Percentiles rank a stretch among this genome's conserved stretches.
Conservation (phyloP, 352 stramenopile species). For the Globisporangium ultimum region DNA sequence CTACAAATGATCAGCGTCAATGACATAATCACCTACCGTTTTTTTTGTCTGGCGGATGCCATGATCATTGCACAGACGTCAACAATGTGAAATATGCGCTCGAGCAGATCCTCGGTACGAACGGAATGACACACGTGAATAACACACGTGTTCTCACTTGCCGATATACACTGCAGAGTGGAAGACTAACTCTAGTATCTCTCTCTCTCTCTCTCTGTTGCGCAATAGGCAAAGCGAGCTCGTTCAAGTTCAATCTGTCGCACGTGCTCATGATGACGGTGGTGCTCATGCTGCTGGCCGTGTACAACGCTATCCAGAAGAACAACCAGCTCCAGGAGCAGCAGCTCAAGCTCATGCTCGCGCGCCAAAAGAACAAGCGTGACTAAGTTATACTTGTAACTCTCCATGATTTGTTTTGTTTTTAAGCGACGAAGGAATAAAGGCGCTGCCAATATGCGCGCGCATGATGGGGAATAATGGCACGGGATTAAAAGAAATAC, state of each 20-base stretch:
- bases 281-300: conserved; percentile 69
- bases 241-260: conserved; percentile 79
- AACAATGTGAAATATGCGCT: conserved; percentile 67
- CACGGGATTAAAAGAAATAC: no score
- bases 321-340: conserved; percentile 73
- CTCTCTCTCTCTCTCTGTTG: not conserved
- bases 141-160: no score
- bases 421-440: no score
- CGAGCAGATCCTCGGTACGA: conserved; percentile 59
- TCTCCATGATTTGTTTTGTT: no score
- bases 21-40: conserved; percentile 4
- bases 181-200: not conserved
- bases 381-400: conserved; percentile 19
- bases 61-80: conserved; percentile 32
- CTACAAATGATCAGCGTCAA: no score
- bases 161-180: no score
- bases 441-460: no score
- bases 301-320: conserved; percentile 74
- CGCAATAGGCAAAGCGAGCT: conserved; percentile 51
- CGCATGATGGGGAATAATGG: no score
- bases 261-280: conserved; percentile 81
- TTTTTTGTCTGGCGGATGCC: no score
- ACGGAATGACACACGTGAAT: not conserved
- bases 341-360: conserved; percentile 45
- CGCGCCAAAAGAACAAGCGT: conserved; percentile 45